phyloP scores from a whole-genome alignment of 192 early-diverging fungal genomes.

The Funneliformis geosporum region DNA sequence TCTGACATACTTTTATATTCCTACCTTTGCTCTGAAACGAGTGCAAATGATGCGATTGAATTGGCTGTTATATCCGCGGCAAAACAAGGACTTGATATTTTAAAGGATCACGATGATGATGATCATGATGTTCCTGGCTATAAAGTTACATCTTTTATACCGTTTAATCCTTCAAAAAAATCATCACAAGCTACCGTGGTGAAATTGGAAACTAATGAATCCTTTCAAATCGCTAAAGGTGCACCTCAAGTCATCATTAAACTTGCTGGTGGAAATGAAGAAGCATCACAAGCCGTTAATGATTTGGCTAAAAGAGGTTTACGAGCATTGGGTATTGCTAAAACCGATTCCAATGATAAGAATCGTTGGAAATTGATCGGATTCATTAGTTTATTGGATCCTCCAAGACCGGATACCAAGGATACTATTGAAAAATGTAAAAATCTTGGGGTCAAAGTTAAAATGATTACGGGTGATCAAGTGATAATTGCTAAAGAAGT shows the following conservation, averaged over 20 bases:
- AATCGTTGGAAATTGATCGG: too few relatives aligned
- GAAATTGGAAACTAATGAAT: too few relatives aligned
- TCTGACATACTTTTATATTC: constrained; percentile 83
- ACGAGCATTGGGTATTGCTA: too few relatives aligned
- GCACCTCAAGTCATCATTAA: constrained; percentile 91
- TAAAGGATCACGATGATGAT: too few relatives aligned
- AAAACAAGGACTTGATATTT: too few relatives aligned
- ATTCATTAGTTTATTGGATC: too few relatives aligned
- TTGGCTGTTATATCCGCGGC: too few relatives aligned
- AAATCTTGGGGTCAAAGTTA: constrained; percentile 89
- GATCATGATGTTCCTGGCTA: constrained; percentile 87
- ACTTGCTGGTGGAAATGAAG: constrained; percentile 79
- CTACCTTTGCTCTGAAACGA: constrained; percentile 84
- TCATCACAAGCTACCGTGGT: constrained; percentile 89
- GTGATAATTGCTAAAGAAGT: constrained; percentile 93
- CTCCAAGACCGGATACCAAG: too few relatives aligned
- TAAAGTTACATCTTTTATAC: constrained; percentile 88
- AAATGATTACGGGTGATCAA: constrained; percentile 98
- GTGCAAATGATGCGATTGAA: constrained; percentile 92
- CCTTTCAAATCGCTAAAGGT: constrained; percentile 90
- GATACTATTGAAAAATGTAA: too few relatives aligned
- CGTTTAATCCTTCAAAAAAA: constrained; percentile 93
- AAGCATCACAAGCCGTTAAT: constrained; percentile 82
- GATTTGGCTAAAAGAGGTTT: too few relatives aligned
- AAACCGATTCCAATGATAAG: too few relatives aligned